phyloP scores from a whole-genome alignment of 108 stramenopile species.

The Pseudonitzschia delicatissima region DNA sequence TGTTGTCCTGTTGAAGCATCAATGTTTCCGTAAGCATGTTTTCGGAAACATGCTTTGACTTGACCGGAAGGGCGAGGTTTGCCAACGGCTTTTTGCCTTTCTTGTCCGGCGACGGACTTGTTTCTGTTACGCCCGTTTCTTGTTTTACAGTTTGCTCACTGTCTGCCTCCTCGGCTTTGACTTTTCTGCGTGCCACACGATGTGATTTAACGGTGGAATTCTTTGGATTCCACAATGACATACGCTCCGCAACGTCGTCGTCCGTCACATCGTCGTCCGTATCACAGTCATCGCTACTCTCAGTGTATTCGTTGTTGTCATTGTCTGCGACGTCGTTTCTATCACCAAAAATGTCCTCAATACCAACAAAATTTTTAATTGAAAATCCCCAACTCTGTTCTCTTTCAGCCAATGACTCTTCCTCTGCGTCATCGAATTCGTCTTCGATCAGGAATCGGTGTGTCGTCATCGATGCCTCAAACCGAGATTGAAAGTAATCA shows the following conservation, averaged over 20 bases:
- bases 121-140: background rate
- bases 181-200: background rate
- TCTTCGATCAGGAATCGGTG: constrained; percentile 32
- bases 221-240: background rate
- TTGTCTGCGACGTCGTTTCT: too few relatives aligned
- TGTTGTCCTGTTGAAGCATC: constrained; percentile 51
- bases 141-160: background rate
- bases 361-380: background rate
- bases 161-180: too few relatives aligned
- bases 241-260: too few relatives aligned
- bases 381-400: background rate
- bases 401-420: constrained; percentile 15
- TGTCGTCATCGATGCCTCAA: background rate
- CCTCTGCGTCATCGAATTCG: constrained; percentile 36
- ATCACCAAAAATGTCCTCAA: background rate
- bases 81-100: constrained; percentile 27
- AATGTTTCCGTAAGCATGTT: constrained; percentile 58
- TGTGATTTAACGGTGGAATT: background rate
- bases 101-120: background rate
- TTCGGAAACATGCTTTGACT: constrained; percentile 53
- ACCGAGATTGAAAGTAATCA: constrained; percentile 1
- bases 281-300: too few relatives aligned
- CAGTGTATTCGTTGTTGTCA: too few relatives aligned
- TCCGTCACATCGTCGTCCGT: too few relatives aligned
- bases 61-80: constrained; percentile 58